These are phyloP conservation scores for Ophiosphaerella narmari DNA, from an alignment of 2,329 filamentous ascomycete genomes.

Conservation along the genomic window DNA sequence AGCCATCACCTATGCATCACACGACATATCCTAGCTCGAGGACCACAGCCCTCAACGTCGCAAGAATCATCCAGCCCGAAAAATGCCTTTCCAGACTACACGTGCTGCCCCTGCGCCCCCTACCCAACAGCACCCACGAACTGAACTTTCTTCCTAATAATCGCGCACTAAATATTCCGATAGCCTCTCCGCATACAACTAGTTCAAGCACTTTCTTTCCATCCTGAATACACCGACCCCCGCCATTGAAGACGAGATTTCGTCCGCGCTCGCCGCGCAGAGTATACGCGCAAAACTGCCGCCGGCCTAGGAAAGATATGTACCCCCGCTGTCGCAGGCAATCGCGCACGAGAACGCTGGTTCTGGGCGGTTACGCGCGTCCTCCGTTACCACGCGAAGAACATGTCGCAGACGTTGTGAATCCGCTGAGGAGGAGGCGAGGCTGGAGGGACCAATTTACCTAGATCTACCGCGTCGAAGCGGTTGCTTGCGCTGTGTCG, in stretches of 20 bases:
- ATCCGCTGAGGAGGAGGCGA: constrained; percentile 44
- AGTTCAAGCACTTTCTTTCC: constrained; percentile 48
- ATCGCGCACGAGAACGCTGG: constrained; percentile 49
- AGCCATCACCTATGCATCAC: constrained; percentile 36
- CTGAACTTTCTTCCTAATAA: constrained; percentile 46
- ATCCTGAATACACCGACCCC: constrained; percentile 23
- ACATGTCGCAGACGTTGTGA: constrained; percentile 46
- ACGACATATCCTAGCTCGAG: constrained; percentile 45
- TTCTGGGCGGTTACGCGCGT: constrained; percentile 54
- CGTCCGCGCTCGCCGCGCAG: no score
- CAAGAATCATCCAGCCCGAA: constrained; percentile 45
- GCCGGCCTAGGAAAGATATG: constrained; percentile 52
- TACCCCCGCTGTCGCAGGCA: constrained; percentile 50
- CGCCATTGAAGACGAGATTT: constrained; percentile 5
- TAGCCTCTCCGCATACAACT: constrained; percentile 49
- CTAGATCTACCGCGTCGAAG: constrained; percentile 38
- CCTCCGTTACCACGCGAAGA: constrained; percentile 49
- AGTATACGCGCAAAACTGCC: constrained; percentile 36
- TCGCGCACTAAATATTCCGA: constrained; percentile 54
- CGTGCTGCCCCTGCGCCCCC: constrained; percentile 40
- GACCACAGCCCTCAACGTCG: constrained; percentile 47
- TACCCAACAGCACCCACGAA: constrained; percentile 29
- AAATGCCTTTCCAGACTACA: constrained; percentile 47
- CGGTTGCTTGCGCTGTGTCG: constrained; percentile 48
- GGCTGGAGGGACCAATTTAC: constrained; percentile 16